These are phyloP conservation scores for rapeseed (Brassica napus) DNA, from an alignment of 345 rosid genomes.

Conservation along the genomic window Da-Ae NC_063441.1:2734501-2735000, in stretches of 20 bases:
- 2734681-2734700: neutral
- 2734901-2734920: too few relatives aligned
- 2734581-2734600: neutral
- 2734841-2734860: neutral
- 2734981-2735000: too few relatives aligned
- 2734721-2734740: neutral
- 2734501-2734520: neutral
- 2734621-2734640: neutral
- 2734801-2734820: neutral
- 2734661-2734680: neutral
- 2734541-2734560: neutral
- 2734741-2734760: neutral
- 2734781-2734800: neutral
- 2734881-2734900: too few relatives aligned
- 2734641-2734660: neutral
- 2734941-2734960: too few relatives aligned
- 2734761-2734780: neutral
- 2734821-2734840: neutral
- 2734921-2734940: too few relatives aligned
- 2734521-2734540: neutral
- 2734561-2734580: neutral
- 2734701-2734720: neutral
- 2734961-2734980: too few relatives aligned
- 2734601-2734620: neutral
- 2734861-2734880: too few relatives aligned